Base-by-base conservation (phyloP, 352 stramenopile genomes). In the Lagenidium giganteum region DNA sequence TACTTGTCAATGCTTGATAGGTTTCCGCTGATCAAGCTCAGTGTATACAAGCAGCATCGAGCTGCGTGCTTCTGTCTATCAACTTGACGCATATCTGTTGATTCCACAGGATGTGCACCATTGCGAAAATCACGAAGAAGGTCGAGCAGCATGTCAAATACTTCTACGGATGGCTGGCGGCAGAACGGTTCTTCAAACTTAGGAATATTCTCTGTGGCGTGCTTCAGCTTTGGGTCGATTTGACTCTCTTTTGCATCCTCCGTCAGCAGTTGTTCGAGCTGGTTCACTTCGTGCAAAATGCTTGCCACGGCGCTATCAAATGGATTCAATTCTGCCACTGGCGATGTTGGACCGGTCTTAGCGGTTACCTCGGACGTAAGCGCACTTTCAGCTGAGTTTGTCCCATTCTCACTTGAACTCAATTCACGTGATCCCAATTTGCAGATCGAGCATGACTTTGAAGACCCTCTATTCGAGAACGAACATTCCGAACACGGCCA, bases 141-240 rank as follows among this genome's bases (percentile, higher is more conserved):
- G 23, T 56, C 34, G n/a, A 93, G 57, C 0, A 90, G 32, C 33
- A 80, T 42, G 3, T 49, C 41, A 38, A 94, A 67, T 17, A 81
- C 66, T 12, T 75, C 49, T 20, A 67, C 64, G 28, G 51, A 74
- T 6, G 82, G 82, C 31, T 94, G 82, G 0, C 78, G 63, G 25
- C 62, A 83, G 50, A 87, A 94, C 0, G 82, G 74, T 28, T 88
- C 75, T 50, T 94, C 79, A 51, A 94, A 92, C 8, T 53, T 53
- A 38, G 70, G 32, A 22, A 5, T 31, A 11, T 26, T 28, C 28
- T 7, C 31, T 29, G 21, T 16, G 12, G 18, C 6, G 7, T 41
- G 13, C 42, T 21, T 40, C 24, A n/a, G n/a, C n/a, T n/a, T n/a
- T n/a, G n/a, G n/a, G n/a, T n/a, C n/a, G n/a, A n/a, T n/a, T n/a